These are phyloP conservation scores for Fusarium hainanense DNA, from an alignment of 2,329 filamentous ascomycete species.

Conservation along the genomic window DNA sequence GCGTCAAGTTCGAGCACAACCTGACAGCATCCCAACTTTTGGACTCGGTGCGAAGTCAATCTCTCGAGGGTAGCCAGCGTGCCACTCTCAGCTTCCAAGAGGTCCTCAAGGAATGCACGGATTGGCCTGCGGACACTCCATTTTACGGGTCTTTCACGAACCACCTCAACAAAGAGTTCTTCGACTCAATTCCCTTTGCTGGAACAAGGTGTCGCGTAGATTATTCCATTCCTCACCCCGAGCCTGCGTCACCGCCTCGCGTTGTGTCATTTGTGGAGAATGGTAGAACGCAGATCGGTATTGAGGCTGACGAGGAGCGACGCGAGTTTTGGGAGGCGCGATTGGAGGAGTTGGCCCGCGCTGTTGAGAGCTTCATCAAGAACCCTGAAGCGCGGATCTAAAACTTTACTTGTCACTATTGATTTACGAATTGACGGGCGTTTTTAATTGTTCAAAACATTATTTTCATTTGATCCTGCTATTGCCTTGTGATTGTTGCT, in stretches of 20 bases:
- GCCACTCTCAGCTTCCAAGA: slow-evolving; percentile 42
- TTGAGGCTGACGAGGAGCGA: slow-evolving; percentile 45
- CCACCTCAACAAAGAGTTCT: slow-evolving; percentile 46
- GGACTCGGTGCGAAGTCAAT: slow-evolving; percentile 39
- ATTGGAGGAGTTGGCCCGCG: slow-evolving; percentile 34
- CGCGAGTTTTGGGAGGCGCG: slow-evolving; percentile 44
- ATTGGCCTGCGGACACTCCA: slow-evolving; percentile 26
- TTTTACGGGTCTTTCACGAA: slow-evolving; percentile 47
- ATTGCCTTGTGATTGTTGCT: not conserved
- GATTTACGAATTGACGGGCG: not conserved
- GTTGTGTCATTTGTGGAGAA: slow-evolving; percentile 43
- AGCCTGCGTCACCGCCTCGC: slow-evolving; percentile 41
- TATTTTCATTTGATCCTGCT: not conserved
- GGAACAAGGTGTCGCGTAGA: slow-evolving; percentile 44
- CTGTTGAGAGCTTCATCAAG: slow-evolving; percentile 36
- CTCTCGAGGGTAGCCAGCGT: slow-evolving; percentile 39
- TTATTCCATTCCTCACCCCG: slow-evolving; percentile 43
- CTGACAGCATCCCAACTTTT: slow-evolving; percentile 42
- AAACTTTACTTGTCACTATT: not conserved
- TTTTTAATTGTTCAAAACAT: not conserved
- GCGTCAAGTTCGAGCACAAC: slow-evolving; percentile 39
- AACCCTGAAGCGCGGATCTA: slow-evolving; percentile 25
- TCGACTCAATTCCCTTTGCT: slow-evolving; percentile 46
- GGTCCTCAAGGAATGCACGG: slow-evolving; percentile 35
- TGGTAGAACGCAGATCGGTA: slow-evolving; percentile 42